These are phyloP conservation scores for Claviceps digitariae DNA, from an alignment of 2,329 filamentous ascomycete species.

Conservation along the genomic window DNA sequence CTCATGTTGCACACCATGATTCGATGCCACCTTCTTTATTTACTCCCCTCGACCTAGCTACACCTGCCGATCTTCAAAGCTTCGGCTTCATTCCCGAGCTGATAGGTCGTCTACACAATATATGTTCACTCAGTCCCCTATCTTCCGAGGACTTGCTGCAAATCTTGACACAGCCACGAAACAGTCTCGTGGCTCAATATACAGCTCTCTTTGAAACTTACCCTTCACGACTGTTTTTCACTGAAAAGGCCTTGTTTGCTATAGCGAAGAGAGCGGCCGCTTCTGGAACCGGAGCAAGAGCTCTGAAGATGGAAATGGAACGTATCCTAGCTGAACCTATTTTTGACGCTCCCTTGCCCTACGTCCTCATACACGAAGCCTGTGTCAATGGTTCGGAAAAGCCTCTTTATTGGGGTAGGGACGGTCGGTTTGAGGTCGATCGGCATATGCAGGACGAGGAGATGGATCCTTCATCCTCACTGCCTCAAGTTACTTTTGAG, in stretches of 20 bases:
- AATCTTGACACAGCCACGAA: slow-evolving; percentile 84
- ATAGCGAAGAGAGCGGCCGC: slow-evolving; percentile 55
- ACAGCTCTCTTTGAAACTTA: slow-evolving; percentile 70
- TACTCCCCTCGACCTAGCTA: slow-evolving; percentile 56
- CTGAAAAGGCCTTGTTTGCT: slow-evolving; percentile 63
- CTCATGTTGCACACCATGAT: slow-evolving; percentile 42
- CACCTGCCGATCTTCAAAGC: slow-evolving; percentile 61
- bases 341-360: slow-evolving; percentile 67
- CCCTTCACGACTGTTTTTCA: slow-evolving; percentile 73
- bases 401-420: slow-evolving; percentile 52
- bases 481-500: slow-evolving; percentile 22
- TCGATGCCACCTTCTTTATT: slow-evolving; percentile 25
- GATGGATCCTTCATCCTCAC: slow-evolving; percentile 10
- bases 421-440: slow-evolving; percentile 56
- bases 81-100: slow-evolving; percentile 91
- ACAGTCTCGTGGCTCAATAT: slow-evolving; percentile 80
- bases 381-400: slow-evolving; percentile 51
- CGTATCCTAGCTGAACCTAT: slow-evolving; percentile 65
- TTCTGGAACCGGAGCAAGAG: slow-evolving; percentile 62
- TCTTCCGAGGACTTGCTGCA: slow-evolving; percentile 56
- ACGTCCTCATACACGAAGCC: slow-evolving; percentile 59
- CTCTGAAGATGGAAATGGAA: slow-evolving; percentile 69
- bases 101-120: slow-evolving; percentile 89
- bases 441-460: slow-evolving; percentile 54
- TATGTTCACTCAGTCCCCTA: slow-evolving; percentile 71